phyloP scores from a whole-genome alignment of 2,329 filamentous ascomycete genomes.

The Colletotrichum camelliae region DNA sequence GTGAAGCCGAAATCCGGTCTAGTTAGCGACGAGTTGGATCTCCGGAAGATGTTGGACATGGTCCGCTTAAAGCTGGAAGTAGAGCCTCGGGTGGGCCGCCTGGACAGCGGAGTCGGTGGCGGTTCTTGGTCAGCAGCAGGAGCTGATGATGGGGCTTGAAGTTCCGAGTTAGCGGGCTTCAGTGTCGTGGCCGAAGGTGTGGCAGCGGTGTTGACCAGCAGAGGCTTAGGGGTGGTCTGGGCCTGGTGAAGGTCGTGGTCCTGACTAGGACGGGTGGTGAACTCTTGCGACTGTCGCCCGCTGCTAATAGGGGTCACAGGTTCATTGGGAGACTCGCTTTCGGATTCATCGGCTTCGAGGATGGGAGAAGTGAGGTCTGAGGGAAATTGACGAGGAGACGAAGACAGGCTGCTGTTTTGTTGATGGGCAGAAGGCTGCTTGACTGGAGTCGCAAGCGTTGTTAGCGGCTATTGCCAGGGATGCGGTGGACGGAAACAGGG shows the following conservation, averaged over 20 bases:
- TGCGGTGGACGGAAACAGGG: conserved; percentile 19
- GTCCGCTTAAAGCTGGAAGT: conserved; percentile 53
- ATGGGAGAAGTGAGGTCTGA: conserved; percentile 59
- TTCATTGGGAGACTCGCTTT: conserved; percentile 64
- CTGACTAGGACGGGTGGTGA: conserved; percentile 48
- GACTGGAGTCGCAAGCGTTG: conserved; percentile 11
- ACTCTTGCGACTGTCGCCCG: conserved; percentile 60
- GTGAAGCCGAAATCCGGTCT: conserved; percentile 25
- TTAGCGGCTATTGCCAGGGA: conserved; percentile 15
- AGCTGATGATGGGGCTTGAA: conserved; percentile 3
- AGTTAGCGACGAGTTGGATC: conserved; percentile 42
- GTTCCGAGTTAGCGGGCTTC: background rate
- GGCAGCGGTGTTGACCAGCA: conserved; percentile 14
- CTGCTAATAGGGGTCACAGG: conserved; percentile 66
- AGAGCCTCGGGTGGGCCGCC: conserved; percentile 47
- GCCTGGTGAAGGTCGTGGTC: conserved; percentile 36
- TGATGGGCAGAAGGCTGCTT: conserved; percentile 10
- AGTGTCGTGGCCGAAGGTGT: conserved; percentile 8
- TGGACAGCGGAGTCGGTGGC: conserved; percentile 35
- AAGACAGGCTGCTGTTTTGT: conserved; percentile 31
- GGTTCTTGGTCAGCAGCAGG: conserved; percentile 29
- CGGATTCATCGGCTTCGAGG: conserved; percentile 64
- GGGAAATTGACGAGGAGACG: conserved; percentile 52
- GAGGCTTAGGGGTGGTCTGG: conserved; percentile 11
- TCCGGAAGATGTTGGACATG: conserved; percentile 55